A percentile compares a stretch with the other conserved stretches of the same genome.
phyloP scores from a whole-genome alignment of 345 rosid species.

The Reutealis trisperma region DNA sequence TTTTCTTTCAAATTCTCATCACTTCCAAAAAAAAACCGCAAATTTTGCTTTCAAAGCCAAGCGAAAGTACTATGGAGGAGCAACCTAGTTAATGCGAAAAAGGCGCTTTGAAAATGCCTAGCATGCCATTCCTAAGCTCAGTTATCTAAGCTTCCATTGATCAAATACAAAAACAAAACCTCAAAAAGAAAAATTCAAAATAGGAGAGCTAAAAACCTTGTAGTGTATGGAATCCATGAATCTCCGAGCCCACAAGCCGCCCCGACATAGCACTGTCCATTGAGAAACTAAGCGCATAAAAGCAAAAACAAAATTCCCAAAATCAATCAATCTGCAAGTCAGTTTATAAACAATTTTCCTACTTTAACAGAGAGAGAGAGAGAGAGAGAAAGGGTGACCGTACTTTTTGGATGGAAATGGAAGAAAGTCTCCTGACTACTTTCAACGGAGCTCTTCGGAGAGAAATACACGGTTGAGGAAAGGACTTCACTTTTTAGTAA shows the following conservation, averaged over 20 bases:
- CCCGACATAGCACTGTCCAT: conserved; percentile 48
- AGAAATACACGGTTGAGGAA: too few relatives aligned
- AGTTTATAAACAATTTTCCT: too few relatives aligned
- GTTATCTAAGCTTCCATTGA: neutral
- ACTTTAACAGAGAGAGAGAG: neutral
- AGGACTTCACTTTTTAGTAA: too few relatives aligned
- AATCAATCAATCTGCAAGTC: conserved; percentile 6
- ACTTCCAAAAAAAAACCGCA: neutral
- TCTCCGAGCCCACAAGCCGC: conserved; percentile 64
- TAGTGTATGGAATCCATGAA: conserved; percentile 86
- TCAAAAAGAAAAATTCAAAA: neutral
- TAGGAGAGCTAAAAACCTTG: conserved; percentile 43
- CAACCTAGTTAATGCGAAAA: neutral
- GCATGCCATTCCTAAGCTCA: neutral
- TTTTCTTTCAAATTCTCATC: neutral
- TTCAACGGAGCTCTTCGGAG: too few relatives aligned
- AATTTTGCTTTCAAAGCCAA: neutral
- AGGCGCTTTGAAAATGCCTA: neutral
- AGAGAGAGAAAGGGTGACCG: too few relatives aligned
- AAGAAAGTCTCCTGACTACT: too few relatives aligned
- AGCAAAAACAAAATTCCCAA: neutral
- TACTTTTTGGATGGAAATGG: too few relatives aligned
- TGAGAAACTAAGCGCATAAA: conserved; percentile 1
- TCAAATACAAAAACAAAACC: neutral
- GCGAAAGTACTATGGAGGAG: neutral